These are phyloP conservation scores for Penicillium psychrosexuale DNA, from an alignment of 2,329 filamentous ascomycete species.

Conservation along the genomic window DNA sequence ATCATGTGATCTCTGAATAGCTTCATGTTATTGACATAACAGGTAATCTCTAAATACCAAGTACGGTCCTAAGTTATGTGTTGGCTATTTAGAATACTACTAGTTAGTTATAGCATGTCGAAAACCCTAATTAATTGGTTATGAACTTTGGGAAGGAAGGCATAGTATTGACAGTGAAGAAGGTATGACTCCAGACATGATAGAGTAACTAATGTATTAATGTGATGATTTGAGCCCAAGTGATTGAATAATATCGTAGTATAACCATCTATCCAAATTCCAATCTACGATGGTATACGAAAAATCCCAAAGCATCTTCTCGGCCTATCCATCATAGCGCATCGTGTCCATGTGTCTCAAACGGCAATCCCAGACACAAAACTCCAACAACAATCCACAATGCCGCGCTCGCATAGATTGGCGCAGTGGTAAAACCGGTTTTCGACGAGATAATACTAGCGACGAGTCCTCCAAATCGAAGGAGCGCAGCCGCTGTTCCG, in stretches of 20 bases:
- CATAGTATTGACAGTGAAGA: too few species aligned
- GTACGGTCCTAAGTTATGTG: too few species aligned
- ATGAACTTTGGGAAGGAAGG: too few species aligned
- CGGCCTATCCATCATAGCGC: conserved; percentile 14
- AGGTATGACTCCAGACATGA: too few species aligned
- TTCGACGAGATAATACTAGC: conserved; percentile 47
- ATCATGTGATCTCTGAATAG: too few species aligned
- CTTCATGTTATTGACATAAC: too few species aligned
- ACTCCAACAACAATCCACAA: conserved; percentile 46
- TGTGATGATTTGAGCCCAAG: not conserved
- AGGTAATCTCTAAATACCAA: too few species aligned
- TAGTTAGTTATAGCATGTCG: too few species aligned
- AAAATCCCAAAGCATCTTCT: not conserved
- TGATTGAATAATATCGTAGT: not conserved
- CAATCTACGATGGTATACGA: not conserved
- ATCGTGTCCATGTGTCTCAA: conserved; percentile 42
- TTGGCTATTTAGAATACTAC: too few species aligned
- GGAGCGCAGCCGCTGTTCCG: conserved; percentile 34
- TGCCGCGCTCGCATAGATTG: conserved; percentile 47
- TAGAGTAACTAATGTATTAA: too few species aligned
- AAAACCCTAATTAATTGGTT: too few species aligned
- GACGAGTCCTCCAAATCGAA: conserved; percentile 34
- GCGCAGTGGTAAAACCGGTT: conserved; percentile 43
- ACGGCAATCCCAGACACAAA: conserved; percentile 44
- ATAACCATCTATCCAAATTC: not conserved